Percentiles rank a stretch among this genome's conserved stretches.
These are phyloP conservation scores for Austroboletus niveus DNA, from an alignment of 1,284 basidiomycete species.

Conservation along the genomic window DNA sequence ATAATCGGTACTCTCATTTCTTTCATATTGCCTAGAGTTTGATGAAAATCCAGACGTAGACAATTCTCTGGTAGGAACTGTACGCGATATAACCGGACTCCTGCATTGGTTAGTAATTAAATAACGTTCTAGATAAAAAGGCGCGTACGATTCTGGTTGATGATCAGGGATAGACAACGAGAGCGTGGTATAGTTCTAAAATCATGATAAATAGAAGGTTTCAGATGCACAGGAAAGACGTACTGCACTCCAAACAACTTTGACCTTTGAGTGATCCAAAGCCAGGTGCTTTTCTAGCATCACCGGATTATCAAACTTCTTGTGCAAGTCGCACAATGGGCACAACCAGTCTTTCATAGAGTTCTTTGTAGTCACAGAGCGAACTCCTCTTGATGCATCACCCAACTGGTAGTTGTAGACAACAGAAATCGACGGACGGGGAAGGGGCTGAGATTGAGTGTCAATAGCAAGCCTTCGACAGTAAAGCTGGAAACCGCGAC, in stretches of 20 bases:
- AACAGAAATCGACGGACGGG: slow-evolving; percentile 27
- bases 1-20: neutral
- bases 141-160: slow-evolving; percentile 17
- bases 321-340: slow-evolving; percentile 59
- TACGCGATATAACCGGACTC: slow-evolving; percentile 2
- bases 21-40: neutral
- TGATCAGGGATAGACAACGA: slow-evolving; percentile 16
- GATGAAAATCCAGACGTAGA: slow-evolving; percentile 8
- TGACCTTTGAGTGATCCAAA: slow-evolving; percentile 52
- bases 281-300: slow-evolving; percentile 54
- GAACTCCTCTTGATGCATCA: slow-evolving; percentile 2
- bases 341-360: slow-evolving; percentile 48
- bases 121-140: neutral
- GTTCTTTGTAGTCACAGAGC: slow-evolving; percentile 8
- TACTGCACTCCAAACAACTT: slow-evolving; percentile 41
- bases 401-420: slow-evolving; percentile 21
- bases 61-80: neutral
- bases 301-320: slow-evolving; percentile 43
- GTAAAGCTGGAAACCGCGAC: slow-evolving; percentile 41
- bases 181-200: slow-evolving; percentile 19
- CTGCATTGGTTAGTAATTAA: slow-evolving; percentile 7
- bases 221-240: slow-evolving; percentile 5
- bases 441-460: slow-evolving; percentile 10
- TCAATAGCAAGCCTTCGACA: slow-evolving; percentile 29
- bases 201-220: slow-evolving; percentile 1